A percentile compares a stretch with the other conserved stretches of the same genome.
These are phyloP conservation scores for Aspergillus awamori DNA, from an alignment of 2,329 filamentous ascomycete genomes.

Conservation along the genomic window DNA sequence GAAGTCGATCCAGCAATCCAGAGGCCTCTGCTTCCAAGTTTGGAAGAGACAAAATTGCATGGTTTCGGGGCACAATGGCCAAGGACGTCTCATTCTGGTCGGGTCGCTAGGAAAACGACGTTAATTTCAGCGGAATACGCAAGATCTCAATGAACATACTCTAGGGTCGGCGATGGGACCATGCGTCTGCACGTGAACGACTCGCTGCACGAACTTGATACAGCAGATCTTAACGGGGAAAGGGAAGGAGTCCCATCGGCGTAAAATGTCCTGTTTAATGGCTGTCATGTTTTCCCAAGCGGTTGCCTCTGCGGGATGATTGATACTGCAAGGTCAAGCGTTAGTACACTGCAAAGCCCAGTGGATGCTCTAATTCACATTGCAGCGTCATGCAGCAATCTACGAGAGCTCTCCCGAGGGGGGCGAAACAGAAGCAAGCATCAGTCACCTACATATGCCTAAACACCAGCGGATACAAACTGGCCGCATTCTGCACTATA, in stretches of 20 bases:
- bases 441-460: slow-evolving; percentile 81
- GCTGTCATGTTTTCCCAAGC: slow-evolving; percentile 86
- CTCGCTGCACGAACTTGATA: slow-evolving; percentile 94
- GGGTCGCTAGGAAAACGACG: slow-evolving; percentile 55
- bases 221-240: slow-evolving; percentile 86
- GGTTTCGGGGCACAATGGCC: slow-evolving; percentile 79
- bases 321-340: slow-evolving; percentile 65
- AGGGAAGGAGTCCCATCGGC: slow-evolving; percentile 79
- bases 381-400: slow-evolving; percentile 13
- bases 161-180: slow-evolving; percentile 78
- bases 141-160: slow-evolving; percentile 57
- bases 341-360: slow-evolving; percentile 27
- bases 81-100: slow-evolving; percentile 84
- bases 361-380: neutral
- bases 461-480: slow-evolving; percentile 89
- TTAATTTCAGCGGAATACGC: slow-evolving; percentile 15
- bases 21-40: slow-evolving; percentile 91
- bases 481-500: slow-evolving; percentile 84
- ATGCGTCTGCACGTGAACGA: slow-evolving; percentile 89
- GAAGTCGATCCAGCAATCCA: slow-evolving; percentile 84
- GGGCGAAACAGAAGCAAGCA: slow-evolving; percentile 25
- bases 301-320: slow-evolving; percentile 77
- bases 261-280: slow-evolving; percentile 87
- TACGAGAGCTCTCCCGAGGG: slow-evolving; percentile 23
- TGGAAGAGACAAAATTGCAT: slow-evolving; percentile 75